Evolutionary conservation across 768 basidiomycete genomes (phyloP).

Genomic region (Coprinopsis strossmayeri): DNA sequence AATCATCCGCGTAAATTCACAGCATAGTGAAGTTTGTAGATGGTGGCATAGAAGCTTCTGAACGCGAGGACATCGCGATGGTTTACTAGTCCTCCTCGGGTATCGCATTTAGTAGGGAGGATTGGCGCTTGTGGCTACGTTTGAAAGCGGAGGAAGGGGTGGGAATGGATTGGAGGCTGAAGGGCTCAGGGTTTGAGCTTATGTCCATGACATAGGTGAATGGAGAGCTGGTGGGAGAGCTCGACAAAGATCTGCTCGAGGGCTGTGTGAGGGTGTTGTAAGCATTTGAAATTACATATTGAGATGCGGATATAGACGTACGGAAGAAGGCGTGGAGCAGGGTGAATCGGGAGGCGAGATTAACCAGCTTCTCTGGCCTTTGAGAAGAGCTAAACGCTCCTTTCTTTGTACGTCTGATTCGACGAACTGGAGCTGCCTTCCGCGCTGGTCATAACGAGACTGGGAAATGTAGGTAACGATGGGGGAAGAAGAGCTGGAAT

Average conservation of each 20-base stretch:
- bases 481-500: slow-evolving; percentile 20
- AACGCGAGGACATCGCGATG: too few species aligned
- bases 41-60: too few species aligned
- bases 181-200: slow-evolving; percentile 6
- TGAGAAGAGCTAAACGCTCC: slow-evolving; percentile 47
- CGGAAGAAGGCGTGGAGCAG: slow-evolving; percentile 8
- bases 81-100: slow-evolving; percentile 9
- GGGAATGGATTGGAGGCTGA: slow-evolving; percentile 2
- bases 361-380: slow-evolving; percentile 10
- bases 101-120: slow-evolving; percentile 6
- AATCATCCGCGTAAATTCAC: too few species aligned
- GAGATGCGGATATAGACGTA: neutral
- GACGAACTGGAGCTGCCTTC: slow-evolving; percentile 36
- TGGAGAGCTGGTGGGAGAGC: slow-evolving; percentile 7
- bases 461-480: slow-evolving; percentile 20
- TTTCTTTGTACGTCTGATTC: slow-evolving; percentile 42
- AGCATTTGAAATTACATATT: too few species aligned
- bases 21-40: too few species aligned
- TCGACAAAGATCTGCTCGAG: slow-evolving; percentile 4
- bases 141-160: neutral
- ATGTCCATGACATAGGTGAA: slow-evolving; percentile 7
- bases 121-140: slow-evolving; percentile 6
- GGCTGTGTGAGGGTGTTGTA: too few species aligned
- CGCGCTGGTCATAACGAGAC: slow-evolving; percentile 32
- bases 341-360: neutral